Base-by-base conservation (phyloP, 345 rosid genomes). In the Stellera chamaejasme region DNA sequence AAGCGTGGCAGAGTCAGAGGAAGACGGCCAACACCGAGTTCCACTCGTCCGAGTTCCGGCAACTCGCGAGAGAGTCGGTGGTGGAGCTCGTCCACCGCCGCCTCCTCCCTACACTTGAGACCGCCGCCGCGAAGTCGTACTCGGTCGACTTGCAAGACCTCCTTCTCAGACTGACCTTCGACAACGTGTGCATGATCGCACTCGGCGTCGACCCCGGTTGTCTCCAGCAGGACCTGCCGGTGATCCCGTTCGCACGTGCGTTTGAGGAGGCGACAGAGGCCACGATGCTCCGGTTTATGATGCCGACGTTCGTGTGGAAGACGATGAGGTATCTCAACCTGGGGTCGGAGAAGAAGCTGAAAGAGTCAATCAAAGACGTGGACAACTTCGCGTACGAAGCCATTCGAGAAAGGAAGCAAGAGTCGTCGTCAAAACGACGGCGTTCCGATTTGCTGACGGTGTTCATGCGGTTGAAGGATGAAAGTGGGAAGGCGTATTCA, bases 151-250 rank as follows among this genome's bases (percentile, higher is more conserved):
- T 89, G 10, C 97, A 89, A 57, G 97, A 86, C 47, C 74, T 86
- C 19, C 67, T 89, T 26, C 60, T 83, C 44, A 68, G 97, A 68
- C 75, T 89, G 15, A 86, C 97, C 0, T 89, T 89, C 45, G 97
- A 89, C 51, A 89, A 86, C 53, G 89, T 89, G 9, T 86, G 95
- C 69, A 86, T 86, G 92, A 79, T 89, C 43, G 91, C 95, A 7
- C 82, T 89, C 27, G 95, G 97, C 23, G 89, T 75, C 6, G 97
- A 89, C 69, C 95, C 97, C 1, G 95, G 95, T 0, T 86, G 91
- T 69, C 66, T 89, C 1, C 54, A 79, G 19, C 81, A 57, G 0
- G 81, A 77, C 1, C 65, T 83, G 51, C 89, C 95, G 0, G 72
- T 78, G 3, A 80, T 83, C 45, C 89, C 91, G 6, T 89, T 89